Evolutionary conservation across 805 yeast genomes (phyloP), one percentile per base, ranked within the genome.

Genomic region (Myxozyma neglecta): DNA sequence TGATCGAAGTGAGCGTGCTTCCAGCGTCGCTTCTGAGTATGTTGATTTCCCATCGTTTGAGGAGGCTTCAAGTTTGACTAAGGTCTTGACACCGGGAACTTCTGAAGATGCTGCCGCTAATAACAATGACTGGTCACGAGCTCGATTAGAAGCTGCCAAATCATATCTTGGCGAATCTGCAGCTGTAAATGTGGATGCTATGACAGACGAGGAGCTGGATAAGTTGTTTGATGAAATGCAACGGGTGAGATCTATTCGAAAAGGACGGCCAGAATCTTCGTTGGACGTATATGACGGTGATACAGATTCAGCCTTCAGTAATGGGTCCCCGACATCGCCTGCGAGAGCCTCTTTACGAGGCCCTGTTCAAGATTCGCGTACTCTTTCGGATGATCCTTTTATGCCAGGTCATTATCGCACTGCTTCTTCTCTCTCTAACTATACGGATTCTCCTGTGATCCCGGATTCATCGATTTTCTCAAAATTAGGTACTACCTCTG

Each of bases 141-240:
- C 67, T 10, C 54, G 67, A n/a, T 20, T 53, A n/a, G 67, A 64
- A 29, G 67, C 64, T 11, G 60, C 57, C 7, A 43, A 43, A 16
- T 32, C 61, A 10, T 54, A 55, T 34, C 51, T 64, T 4, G 67
- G 67, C 7, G 67, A 64, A 13, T 45, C 59, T 13, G 40, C 61
- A 11, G 16, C 64, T 1, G 53, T 45, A 3, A 56, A 47, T 18
- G 53, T 64, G 16, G 56, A 53, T 11, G 45, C 57, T 10, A 35
- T 61, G 55, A 50, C 55, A 5, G 68, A 63, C 40, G 68, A 64
- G 9, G 63, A 64, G 48, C 57, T 64, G 16, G 68, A 64, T 20
- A 42, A 51, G 35, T 51, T 64, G 13, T 64, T 63, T 51, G 67
- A 63, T 20, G 63, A 64, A 43, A 58, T 64, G 61, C 63, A 58